Evolutionary conservation across 805 yeast genomes (phyloP).

Genomic region (Zygoascus tannicola): DNA sequence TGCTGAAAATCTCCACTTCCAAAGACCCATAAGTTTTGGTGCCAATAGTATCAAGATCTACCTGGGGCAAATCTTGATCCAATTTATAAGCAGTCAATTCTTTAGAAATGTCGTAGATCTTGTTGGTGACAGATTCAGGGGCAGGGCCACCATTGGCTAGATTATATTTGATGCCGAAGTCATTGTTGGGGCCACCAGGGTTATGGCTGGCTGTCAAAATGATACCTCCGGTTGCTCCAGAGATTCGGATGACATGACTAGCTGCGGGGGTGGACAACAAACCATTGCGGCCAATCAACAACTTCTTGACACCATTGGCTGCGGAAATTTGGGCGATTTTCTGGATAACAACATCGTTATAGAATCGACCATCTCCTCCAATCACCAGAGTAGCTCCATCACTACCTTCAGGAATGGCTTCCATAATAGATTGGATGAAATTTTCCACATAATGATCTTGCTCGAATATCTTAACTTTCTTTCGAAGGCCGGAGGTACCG

Average conservation of each 20-base stretch:
- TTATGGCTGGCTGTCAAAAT: slow-evolving; percentile 94
- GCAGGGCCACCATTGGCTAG: slow-evolving; percentile 97
- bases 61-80: slow-evolving; percentile 45
- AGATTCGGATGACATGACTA: slow-evolving; percentile 78
- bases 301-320: slow-evolving; percentile 80
- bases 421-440: slow-evolving; percentile 78
- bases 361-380: slow-evolving; percentile 96
- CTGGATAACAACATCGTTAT: slow-evolving; percentile 73
- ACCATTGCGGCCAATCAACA: slow-evolving; percentile 83
- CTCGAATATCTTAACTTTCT: slow-evolving; percentile 71
- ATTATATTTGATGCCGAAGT: slow-evolving; percentile 92
- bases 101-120: slow-evolving; percentile 65
- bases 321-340: slow-evolving; percentile 76
- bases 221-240: slow-evolving; percentile 77
- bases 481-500: slow-evolving; percentile 94
- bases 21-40: slow-evolving; percentile 40
- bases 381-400: slow-evolving; percentile 67
- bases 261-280: slow-evolving; percentile 94
- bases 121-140: slow-evolving; percentile 87
- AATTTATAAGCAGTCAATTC: slow-evolving; percentile 51
- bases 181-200: slow-evolving; percentile 93
- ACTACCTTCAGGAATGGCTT: slow-evolving; percentile 86
- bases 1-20: slow-evolving; percentile 71
- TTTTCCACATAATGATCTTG: slow-evolving; percentile 81
- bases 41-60: slow-evolving; percentile 59